A percentile compares a stretch with the other conserved stretches of the same genome.
Evolutionary conservation across 2,329 filamentous ascomycete species (phyloP).

Genomic region (Aspergillus costaricaensis): DNA sequence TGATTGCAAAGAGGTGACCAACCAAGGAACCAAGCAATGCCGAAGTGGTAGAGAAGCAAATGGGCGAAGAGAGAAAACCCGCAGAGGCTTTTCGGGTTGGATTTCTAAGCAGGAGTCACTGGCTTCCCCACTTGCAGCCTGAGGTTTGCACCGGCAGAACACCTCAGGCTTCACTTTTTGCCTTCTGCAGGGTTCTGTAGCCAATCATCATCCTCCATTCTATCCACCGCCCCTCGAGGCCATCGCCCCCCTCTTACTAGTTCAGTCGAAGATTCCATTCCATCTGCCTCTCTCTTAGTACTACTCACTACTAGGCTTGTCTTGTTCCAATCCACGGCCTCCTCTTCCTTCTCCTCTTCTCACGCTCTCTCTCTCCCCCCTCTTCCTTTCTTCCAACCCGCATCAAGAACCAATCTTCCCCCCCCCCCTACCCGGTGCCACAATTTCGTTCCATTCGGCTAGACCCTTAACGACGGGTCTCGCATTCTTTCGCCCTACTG

Average conservation of each 20-base stretch:
- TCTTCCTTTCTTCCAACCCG: neutral
- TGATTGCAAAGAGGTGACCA: too few relatives aligned
- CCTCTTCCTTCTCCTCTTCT: neutral
- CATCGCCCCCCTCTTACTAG: too few relatives aligned
- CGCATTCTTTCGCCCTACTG: neutral
- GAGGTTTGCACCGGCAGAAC: neutral
- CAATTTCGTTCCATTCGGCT: neutral
- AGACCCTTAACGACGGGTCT: neutral
- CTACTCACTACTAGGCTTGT: too few relatives aligned
- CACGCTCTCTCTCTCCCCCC: neutral
- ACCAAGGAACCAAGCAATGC: neutral
- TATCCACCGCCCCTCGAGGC: neutral
- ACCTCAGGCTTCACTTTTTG: too few relatives aligned
- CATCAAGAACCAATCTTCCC: neutral
- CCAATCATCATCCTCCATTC: neutral
- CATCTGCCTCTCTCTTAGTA: too few relatives aligned
- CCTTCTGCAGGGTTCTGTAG: neutral
- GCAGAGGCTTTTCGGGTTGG: neutral
- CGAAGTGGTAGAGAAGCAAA: conserved; percentile 2
- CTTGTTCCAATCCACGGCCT: neutral
- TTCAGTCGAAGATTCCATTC: too few relatives aligned
- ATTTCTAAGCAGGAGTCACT: conserved; percentile 7
- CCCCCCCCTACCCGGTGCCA: neutral
- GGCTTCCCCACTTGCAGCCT: neutral
- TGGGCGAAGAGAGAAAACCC: conserved; percentile 6